These are phyloP conservation scores for Wickerhamomyces sydowiorum DNA, from an alignment of 805 yeast species.

Conservation along the genomic window DNA sequence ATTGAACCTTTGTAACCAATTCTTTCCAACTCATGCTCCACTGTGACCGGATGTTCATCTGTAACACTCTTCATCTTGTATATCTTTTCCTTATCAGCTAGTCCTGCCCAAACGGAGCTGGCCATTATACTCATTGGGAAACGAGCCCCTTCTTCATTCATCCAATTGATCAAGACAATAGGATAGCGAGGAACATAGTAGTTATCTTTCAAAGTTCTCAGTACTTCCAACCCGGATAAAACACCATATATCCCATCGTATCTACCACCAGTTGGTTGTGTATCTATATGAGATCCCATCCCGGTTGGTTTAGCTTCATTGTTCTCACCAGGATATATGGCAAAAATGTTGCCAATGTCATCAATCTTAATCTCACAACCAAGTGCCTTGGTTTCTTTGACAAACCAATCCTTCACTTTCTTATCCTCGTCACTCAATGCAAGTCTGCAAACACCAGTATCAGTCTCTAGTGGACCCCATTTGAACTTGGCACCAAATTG, in stretches of 20 bases:
- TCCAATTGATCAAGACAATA: slow-evolving; percentile 62
- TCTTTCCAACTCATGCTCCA: slow-evolving; percentile 47
- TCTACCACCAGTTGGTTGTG: slow-evolving; percentile 76
- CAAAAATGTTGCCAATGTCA: slow-evolving; percentile 65
- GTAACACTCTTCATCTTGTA: slow-evolving; percentile 48
- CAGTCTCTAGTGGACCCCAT: slow-evolving; percentile 49
- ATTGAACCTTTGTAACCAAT: slow-evolving; percentile 57
- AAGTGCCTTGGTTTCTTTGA: slow-evolving; percentile 40
- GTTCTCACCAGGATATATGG: slow-evolving; percentile 53
- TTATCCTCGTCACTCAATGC: slow-evolving; percentile 61
- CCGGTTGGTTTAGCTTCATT: slow-evolving; percentile 48
- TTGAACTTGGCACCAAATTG: slow-evolving; percentile 56
- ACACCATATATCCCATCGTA: slow-evolving; percentile 74
- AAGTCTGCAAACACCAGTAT: slow-evolving; percentile 65
- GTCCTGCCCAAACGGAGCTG: slow-evolving; percentile 62
- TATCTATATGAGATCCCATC: slow-evolving; percentile 70
- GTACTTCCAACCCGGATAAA: slow-evolving; percentile 57
- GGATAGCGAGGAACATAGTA: slow-evolving; percentile 58
- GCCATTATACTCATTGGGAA: slow-evolving; percentile 67
- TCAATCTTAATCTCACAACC: slow-evolving; percentile 60
- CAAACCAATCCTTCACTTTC: slow-evolving; percentile 61
- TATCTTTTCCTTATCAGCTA: slow-evolving; percentile 38
- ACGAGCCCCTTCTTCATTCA: slow-evolving; percentile 76
- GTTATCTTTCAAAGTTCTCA: slow-evolving; percentile 59
- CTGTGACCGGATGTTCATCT: slow-evolving; percentile 43